A percentile compares a stretch with the other conserved stretches of the same genome.
Conservation (phyloP, 2,329 filamentous ascomycete genomes). For the Elsinoe ampelina region DNA sequence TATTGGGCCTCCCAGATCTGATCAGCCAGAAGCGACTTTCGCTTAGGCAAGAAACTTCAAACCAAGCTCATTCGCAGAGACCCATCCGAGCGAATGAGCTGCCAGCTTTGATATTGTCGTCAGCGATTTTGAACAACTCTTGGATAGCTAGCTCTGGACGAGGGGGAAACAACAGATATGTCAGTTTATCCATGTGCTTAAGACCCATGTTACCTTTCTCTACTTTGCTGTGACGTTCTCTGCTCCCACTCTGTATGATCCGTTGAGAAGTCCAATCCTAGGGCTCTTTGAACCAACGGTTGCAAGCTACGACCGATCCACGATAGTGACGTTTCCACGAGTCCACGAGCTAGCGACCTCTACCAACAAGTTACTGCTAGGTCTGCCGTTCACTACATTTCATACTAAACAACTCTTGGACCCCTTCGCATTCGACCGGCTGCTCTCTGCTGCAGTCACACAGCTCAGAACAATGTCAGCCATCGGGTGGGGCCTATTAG, state of each 20-base stretch:
- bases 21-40: neutral
- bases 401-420: too few relatives aligned
- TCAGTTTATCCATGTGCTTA: neutral
- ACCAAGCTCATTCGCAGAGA: neutral
- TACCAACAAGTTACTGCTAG: too few relatives aligned
- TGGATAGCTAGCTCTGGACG: neutral
- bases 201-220: neutral
- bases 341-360: too few relatives aligned
- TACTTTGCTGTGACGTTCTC: neutral
- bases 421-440: too few relatives aligned
- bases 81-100: conserved; percentile 8
- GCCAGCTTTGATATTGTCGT: conserved; percentile 5
- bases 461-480: conserved; percentile 20
- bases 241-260: neutral
- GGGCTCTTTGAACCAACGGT: neutral
- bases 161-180: neutral
- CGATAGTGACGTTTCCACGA: conserved; percentile 3
- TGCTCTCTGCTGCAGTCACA: too few relatives aligned
- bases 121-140: conserved; percentile 4
- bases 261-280: neutral
- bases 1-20: conserved; percentile 4
- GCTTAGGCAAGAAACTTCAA: conserved; percentile 3
- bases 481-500: conserved; percentile 21
- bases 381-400: too few relatives aligned
- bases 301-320: conserved; percentile 1